These are phyloP conservation scores for Schwanniomyces polymorphus DNA, from an alignment of 805 yeast genomes.

Conservation along the genomic window DNA sequence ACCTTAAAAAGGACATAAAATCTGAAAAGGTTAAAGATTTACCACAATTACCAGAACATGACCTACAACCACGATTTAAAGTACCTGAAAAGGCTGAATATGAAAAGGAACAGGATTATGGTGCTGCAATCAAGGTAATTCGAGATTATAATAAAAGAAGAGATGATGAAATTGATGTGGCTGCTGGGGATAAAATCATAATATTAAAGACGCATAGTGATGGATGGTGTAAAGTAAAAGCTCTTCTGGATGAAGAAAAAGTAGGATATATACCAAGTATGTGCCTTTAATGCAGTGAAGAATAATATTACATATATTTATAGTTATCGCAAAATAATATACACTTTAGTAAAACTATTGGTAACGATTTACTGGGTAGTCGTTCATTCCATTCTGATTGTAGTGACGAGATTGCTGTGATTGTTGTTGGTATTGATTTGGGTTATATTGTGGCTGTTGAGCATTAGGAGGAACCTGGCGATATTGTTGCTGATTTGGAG, in stretches of 20 bases:
- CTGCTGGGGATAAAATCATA: slow-evolving; percentile 28
- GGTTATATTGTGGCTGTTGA: slow-evolving; percentile 12
- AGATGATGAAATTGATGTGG: slow-evolving; percentile 33
- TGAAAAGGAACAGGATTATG: background rate
- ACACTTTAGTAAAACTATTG: background rate
- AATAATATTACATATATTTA: background rate
- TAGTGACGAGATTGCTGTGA: slow-evolving; percentile 5
- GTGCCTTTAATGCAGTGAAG: slow-evolving; percentile 17
- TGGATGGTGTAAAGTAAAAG: slow-evolving; percentile 39
- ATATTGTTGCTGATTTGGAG: slow-evolving; percentile 7
- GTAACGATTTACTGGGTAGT: background rate
- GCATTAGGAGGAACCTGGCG: background rate
- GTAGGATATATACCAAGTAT: slow-evolving; percentile 36
- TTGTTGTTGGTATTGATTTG: slow-evolving; percentile 11
- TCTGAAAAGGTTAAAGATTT: slow-evolving; percentile 5
- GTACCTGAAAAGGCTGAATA: no score
- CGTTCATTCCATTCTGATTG: background rate
- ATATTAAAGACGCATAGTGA: slow-evolving; percentile 27
- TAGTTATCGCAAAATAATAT: slow-evolving; percentile 1
- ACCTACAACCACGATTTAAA: background rate
- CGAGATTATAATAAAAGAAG: slow-evolving; percentile 26
- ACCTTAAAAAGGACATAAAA: background rate
- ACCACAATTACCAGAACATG: slow-evolving; percentile 18
- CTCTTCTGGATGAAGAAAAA: slow-evolving; percentile 7
- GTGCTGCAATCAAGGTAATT: slow-evolving; percentile 7